These are phyloP conservation scores for Fusarium palustre DNA, from an alignment of 2,329 filamentous ascomycete genomes.

Conservation along the genomic window DNA sequence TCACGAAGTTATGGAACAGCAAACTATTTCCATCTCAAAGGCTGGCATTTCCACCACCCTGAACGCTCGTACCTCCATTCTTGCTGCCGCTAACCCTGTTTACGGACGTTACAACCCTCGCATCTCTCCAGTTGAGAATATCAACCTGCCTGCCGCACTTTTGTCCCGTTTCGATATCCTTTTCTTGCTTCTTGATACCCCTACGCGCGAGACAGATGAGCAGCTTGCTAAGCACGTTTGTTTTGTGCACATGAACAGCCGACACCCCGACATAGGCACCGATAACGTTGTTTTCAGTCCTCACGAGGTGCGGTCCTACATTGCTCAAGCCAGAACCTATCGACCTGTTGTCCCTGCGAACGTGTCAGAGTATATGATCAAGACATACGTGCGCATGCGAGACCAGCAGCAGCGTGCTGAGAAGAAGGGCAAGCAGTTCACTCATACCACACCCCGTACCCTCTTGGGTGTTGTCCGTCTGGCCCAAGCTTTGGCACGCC, in stretches of 20 bases:
- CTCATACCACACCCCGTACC: conserved; percentile 93
- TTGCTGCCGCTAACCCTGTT: conserved; percentile 95
- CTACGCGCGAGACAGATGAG: conserved; percentile 87
- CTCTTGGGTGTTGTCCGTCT: conserved; percentile 92
- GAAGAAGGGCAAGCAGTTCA: conserved; percentile 90
- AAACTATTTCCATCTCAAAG: conserved; percentile 87
- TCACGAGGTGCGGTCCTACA: conserved; percentile 94
- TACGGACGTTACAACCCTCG: conserved; percentile 99
- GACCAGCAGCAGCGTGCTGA: conserved; percentile 93
- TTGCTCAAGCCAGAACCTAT: conserved; percentile 90
- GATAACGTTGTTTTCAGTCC: conserved; percentile 83
- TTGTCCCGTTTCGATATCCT: conserved; percentile 97
- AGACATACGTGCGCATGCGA: conserved; percentile 94
- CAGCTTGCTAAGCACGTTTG: conserved; percentile 96
- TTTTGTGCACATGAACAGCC: conserved; percentile 96
- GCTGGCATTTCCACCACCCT: conserved; percentile 79
- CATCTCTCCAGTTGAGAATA: conserved; percentile 97
- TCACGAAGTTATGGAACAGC: conserved; percentile 90
- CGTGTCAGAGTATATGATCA: conserved; percentile 96
- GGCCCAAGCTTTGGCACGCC: conserved; percentile 89
- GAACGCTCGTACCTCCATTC: conserved; percentile 94
- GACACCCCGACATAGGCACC: conserved; percentile 79
- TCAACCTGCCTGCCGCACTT: conserved; percentile 96
- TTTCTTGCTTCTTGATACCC: conserved; percentile 96
- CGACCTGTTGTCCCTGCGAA: conserved; percentile 85